phyloP scores from a whole-genome alignment of 306 rosid species.

The Fragaria ananassa region DNA sequence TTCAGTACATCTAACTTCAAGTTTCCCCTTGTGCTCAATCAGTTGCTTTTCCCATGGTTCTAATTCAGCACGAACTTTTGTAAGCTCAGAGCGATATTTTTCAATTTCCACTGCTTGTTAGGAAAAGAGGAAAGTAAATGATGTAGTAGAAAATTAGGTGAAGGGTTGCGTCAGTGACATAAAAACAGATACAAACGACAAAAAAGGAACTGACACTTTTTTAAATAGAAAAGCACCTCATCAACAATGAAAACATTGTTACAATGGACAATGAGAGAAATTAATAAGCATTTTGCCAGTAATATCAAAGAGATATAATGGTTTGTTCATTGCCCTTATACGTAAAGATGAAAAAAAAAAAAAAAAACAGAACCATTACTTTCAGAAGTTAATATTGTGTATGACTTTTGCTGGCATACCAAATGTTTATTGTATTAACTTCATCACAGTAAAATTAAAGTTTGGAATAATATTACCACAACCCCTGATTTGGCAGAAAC shows the following conservation, averaged over 20 bases:
- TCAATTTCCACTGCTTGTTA: slow-evolving; percentile 79
- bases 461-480: not conserved
- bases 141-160: not conserved
- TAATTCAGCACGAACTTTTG: slow-evolving; percentile 78
- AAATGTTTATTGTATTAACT: not conserved
- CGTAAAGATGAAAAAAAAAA: not conserved
- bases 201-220: not conserved
- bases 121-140: slow-evolving; percentile 25
- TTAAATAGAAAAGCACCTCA: not conserved
- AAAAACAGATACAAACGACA: not conserved
- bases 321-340: not conserved
- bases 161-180: not conserved
- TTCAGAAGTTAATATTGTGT: not conserved
- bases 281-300: not conserved
- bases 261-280: not conserved
- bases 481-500: not conserved
- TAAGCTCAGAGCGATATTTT: slow-evolving; percentile 66
- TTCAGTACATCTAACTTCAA: slow-evolving; percentile 76
- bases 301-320: not conserved
- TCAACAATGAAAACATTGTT: not conserved
- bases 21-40: slow-evolving; percentile 88
- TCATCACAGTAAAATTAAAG: not conserved
- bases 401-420: not conserved
- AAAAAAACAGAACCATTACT: not conserved
- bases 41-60: slow-evolving; percentile 95